These are phyloP conservation scores for Gorgonomyces haynaldii DNA, from an alignment of 192 early-diverging fungal genomes.

Conservation along the genomic window DNA sequence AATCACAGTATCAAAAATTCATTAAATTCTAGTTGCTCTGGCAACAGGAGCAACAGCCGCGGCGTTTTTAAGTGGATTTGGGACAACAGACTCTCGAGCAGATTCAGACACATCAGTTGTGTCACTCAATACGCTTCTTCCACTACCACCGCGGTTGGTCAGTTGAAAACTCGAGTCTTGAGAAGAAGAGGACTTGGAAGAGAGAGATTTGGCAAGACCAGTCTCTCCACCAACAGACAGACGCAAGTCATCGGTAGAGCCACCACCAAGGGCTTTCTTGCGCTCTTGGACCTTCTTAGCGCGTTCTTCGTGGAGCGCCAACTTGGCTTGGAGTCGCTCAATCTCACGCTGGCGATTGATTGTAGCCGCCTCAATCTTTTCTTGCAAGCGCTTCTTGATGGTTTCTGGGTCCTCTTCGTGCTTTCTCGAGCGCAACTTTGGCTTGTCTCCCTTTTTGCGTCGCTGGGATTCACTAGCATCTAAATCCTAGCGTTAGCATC, in stretches of 20 bases:
- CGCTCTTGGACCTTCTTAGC: conserved; percentile 34
- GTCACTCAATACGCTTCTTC: too few relatives aligned
- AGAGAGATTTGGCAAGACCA: conserved; percentile 4
- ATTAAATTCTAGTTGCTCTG: too few relatives aligned
- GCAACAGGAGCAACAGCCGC: too few relatives aligned
- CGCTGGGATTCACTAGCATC: conserved; percentile 12
- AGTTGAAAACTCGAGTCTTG: too few relatives aligned
- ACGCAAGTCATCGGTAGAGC: conserved; percentile 27
- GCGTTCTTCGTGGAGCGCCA: conserved; percentile 35
- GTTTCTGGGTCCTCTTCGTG: conserved; percentile 14
- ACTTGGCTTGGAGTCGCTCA: conserved; percentile 33
- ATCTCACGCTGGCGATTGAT: conserved; percentile 32
- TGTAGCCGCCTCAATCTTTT: conserved; percentile 32
- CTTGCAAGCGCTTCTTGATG: conserved; percentile 28
- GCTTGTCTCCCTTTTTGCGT: conserved; percentile 14
- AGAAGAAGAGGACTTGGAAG: too few relatives aligned
- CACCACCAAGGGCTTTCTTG: conserved; percentile 29
- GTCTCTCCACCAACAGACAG: conserved; percentile 30
- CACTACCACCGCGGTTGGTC: too few relatives aligned
- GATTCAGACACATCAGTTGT: too few relatives aligned
- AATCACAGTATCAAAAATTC: too few relatives aligned
- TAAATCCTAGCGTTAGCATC: conserved; percentile 9
- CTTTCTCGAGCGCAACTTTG: conserved; percentile 13
- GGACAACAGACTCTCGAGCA: too few relatives aligned
- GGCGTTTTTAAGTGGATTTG: too few relatives aligned